Conservation (phyloP, 2,329 filamentous ascomycete genomes). For the Cadophora sp. region DNA sequence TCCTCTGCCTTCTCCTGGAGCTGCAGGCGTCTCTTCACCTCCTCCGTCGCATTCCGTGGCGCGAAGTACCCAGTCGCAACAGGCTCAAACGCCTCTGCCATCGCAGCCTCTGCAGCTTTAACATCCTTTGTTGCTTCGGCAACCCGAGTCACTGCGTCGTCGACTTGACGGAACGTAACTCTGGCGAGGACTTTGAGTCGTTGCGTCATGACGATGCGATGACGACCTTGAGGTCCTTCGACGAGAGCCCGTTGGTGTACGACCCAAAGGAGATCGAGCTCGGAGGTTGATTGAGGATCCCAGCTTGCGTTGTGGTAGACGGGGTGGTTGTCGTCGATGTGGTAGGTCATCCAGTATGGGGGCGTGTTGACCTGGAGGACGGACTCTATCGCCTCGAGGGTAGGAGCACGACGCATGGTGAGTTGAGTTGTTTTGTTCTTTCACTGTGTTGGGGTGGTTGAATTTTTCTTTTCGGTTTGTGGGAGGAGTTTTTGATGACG, state of each 20-base stretch:
- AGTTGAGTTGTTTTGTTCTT: too few species aligned
- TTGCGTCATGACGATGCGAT: not conserved
- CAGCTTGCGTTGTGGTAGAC: not conserved
- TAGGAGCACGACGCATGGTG: too few species aligned
- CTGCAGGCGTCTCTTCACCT: not conserved
- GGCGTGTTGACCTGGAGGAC: too few species aligned
- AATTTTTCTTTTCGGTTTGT: too few species aligned
- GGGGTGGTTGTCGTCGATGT: too few species aligned
- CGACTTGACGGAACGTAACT: not conserved
- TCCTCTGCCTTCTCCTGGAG: not conserved
- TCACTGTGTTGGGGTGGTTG: too few species aligned
- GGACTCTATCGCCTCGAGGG: too few species aligned
- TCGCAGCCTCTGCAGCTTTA: not conserved
- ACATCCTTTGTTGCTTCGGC: not conserved
- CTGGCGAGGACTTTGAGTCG: not conserved
- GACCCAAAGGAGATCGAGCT: not conserved
- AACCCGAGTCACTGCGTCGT: not conserved
- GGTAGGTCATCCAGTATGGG: too few species aligned
- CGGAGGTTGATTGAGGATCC: not conserved
- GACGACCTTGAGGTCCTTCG: not conserved
- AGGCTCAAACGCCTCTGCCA: too few species aligned
- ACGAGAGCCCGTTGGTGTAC: not conserved
- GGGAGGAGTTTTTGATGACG: too few species aligned
- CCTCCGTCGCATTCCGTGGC: not conserved
- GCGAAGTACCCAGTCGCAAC: too few species aligned